Conservation (phyloP, 805 yeast genomes). For the Sugiyamaella boreocaroliniensis region DNA sequence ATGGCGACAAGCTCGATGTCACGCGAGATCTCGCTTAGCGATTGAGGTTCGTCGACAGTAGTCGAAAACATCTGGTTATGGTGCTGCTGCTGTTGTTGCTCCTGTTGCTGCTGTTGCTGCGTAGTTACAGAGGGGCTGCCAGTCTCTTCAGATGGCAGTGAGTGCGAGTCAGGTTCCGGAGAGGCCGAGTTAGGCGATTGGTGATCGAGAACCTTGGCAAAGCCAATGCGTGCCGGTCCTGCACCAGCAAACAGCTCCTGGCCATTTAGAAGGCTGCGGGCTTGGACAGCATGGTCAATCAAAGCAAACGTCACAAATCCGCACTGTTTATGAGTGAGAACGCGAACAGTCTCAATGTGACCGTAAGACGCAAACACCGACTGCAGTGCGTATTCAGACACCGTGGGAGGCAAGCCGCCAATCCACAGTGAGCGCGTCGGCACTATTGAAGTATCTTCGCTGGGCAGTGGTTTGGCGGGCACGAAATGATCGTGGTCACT, state of each 20-base stretch:
- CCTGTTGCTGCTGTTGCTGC: slow-evolving; percentile 1
- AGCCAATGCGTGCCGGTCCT: slow-evolving; percentile 67
- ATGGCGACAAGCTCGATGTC: slow-evolving; percentile 29
- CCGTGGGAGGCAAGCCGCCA: slow-evolving; percentile 66
- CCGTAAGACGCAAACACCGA: slow-evolving; percentile 62
- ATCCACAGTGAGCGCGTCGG: slow-evolving; percentile 66
- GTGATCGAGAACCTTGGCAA: slow-evolving; percentile 55
- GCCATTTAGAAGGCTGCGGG: slow-evolving; percentile 72
- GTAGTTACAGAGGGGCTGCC: too few relatives aligned
- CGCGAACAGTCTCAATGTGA: slow-evolving; percentile 49
- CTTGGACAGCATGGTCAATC: slow-evolving; percentile 69
- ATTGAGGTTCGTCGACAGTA: slow-evolving; percentile 19
- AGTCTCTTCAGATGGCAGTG: too few relatives aligned
- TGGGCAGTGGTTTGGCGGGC: slow-evolving; percentile 7
- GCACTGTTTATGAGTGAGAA: slow-evolving; percentile 39
- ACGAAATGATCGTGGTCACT: not conserved
- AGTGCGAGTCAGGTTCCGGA: not conserved
- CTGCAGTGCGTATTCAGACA: slow-evolving; percentile 49
- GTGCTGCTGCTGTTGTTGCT: not conserved
- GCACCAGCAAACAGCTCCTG: slow-evolving; percentile 76
- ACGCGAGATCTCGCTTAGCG: slow-evolving; percentile 23
- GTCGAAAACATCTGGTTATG: slow-evolving; percentile 6
- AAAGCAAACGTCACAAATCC: slow-evolving; percentile 69
- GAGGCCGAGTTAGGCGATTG: slow-evolving; percentile 1
- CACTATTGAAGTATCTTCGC: slow-evolving; percentile 45